Base-by-base conservation (phyloP, 2,329 filamentous ascomycete genomes). In the Xylaria polymorpha region DNA sequence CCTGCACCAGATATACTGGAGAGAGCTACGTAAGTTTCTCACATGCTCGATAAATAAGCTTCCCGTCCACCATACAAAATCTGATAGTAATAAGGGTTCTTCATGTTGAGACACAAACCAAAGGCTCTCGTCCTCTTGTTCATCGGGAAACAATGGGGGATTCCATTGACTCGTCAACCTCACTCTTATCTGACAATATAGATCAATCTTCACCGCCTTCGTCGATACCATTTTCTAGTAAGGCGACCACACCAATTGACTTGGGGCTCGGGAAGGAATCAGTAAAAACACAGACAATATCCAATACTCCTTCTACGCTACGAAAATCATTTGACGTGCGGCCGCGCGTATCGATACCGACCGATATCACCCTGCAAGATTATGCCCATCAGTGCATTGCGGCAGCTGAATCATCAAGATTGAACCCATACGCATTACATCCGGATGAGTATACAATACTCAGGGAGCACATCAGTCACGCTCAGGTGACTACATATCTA, bases 331-430 rank as follows among this genome's bases (percentile, higher is more conserved):
- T 86, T 77, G 87, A 90, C 74, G 88, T 92, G 68, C 87, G 87
- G 48, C 91, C 94, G 14, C 94, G 90, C 75, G 92, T 93, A 8
- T 97, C 95, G 18, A 94, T 99, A 75, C 94, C 95, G 18, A 83
- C 88, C 64, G 87, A 92, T 70, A 80, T 98, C 55, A 85, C 91
- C 18, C 86, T 89, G 35, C 85, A 88, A 60, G 90, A 95, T 68
- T 98, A 97, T 81, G 95, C 94, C n/a, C 88, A 91, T 72, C 94
- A 99, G 82, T 97, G 94, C 78, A 92, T 97, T 67, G 87, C 91
- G 62, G 95, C 95, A 14, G 96, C 95, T 63, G 93, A 97, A 80
- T 92, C 93, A 9, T 98, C 94, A 48, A 87, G 96, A 66, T 85
- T 99, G 1, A 95, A 95, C 73, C 95, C 96, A 0, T 98, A 96